Percentiles rank a stretch among this genome's conserved stretches.
phyloP scores from a whole-genome alignment of 768 basidiomycete species.

The Termitomyces sp. region DNA sequence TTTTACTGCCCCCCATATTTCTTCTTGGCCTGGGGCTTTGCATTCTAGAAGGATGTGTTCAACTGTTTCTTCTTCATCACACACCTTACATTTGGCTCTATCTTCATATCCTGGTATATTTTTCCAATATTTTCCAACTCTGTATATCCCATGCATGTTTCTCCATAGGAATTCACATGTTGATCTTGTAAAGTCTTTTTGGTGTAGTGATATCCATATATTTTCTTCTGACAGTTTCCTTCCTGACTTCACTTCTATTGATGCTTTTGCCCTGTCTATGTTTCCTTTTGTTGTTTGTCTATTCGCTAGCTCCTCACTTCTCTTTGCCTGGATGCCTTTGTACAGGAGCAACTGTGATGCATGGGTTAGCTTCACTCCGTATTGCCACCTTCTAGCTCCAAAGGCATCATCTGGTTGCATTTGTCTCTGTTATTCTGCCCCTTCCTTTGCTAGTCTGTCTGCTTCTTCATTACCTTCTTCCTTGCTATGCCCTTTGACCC shows the following conservation, averaged over 20 bases:
- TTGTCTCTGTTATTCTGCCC: fast-evolving
- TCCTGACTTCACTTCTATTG: neutral
- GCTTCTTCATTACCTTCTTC: neutral
- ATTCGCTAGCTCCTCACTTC: fast-evolving
- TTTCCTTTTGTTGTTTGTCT: neutral
- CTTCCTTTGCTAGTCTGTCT: neutral
- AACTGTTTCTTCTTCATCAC: no score
- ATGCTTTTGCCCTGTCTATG: neutral
- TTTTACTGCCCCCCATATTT: no score
- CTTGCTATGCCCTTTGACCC: neutral
- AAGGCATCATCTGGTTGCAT: neutral
- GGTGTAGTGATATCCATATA: neutral
- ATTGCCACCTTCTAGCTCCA: neutral
- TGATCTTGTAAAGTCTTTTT: neutral
- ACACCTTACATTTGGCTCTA: no score
- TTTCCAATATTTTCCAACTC: neutral
- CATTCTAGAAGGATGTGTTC: no score
- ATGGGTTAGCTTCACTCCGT: neutral
- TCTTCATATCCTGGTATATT: no score
- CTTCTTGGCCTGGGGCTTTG: no score
- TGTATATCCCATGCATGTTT: neutral
- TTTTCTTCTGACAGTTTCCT: neutral
- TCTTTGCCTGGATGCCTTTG: neutral
- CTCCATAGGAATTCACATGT: neutral
- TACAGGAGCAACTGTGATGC: neutral